Conservation (phyloP, 805 yeast genomes). For the Candida odintsovae region DNA sequence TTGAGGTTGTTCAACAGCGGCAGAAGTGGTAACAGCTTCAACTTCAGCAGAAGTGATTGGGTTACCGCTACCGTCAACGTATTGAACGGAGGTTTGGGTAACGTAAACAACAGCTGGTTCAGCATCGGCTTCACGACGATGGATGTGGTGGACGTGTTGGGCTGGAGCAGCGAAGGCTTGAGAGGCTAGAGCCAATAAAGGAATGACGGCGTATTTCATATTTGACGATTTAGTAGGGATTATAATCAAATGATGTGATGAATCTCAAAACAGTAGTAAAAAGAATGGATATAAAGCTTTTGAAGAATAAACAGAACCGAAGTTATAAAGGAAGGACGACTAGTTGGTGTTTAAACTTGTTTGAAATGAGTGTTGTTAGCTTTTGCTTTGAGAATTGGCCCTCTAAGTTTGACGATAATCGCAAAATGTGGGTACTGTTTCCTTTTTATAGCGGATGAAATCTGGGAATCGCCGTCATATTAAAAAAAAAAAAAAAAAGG, state of each 20-base stretch:
- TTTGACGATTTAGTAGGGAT: neutral
- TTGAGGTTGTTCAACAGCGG: neutral
- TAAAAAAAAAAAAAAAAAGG: neutral
- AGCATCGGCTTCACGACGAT: slow-evolving; percentile 33
- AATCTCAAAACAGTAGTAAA: neutral
- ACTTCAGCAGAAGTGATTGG: slow-evolving; percentile 10
- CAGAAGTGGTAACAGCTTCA: neutral
- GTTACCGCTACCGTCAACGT: slow-evolving; percentile 29
- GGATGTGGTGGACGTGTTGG: slow-evolving; percentile 35
- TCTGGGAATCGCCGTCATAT: neutral
- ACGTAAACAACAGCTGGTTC: slow-evolving; percentile 30
- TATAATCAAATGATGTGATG: neutral
- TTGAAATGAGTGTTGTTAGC: neutral
- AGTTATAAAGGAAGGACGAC: neutral
- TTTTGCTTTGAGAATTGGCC: neutral
- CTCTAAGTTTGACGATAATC: neutral
- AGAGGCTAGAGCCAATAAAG: slow-evolving; percentile 26
- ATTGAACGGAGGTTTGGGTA: slow-evolving; percentile 28
- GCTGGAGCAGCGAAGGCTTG: slow-evolving; percentile 27
- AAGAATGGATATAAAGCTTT: neutral
- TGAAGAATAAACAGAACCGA: neutral
- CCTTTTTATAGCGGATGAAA: neutral
- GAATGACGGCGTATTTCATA: slow-evolving; percentile 20
- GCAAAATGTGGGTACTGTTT: neutral
- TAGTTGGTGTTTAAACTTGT: neutral